These are phyloP conservation scores for Hypericum perforatum DNA, from an alignment of 345 rosid species.

Conservation along the genomic window DNA sequence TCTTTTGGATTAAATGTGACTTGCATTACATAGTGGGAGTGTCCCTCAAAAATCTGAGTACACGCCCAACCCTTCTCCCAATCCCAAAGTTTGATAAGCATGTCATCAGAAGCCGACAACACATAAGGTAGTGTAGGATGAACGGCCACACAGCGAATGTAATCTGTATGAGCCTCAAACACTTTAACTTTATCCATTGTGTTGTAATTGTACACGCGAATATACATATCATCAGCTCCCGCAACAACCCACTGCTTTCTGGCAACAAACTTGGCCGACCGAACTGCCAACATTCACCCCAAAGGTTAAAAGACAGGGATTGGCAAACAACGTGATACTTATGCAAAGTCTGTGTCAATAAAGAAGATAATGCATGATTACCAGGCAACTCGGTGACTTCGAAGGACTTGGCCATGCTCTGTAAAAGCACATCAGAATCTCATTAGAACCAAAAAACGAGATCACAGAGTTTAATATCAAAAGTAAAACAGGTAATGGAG, in stretches of 20 bases:
- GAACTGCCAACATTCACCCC: conserved; percentile 40
- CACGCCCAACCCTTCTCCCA: conserved; percentile 99
- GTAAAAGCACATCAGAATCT: conserved; percentile 7
- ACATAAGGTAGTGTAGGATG: conserved; percentile 91
- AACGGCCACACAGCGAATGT: conserved; percentile 84
- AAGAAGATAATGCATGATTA: conserved; percentile 11
- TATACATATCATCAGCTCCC: conserved; percentile 87
- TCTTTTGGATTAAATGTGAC: conserved; percentile 88
- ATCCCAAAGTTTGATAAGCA: conserved; percentile 98
- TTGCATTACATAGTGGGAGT: conserved; percentile 99
- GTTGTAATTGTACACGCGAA: conserved; percentile 87
- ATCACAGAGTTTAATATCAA: neutral
- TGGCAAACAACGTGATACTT: neutral
- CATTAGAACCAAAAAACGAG: conserved; percentile 8
- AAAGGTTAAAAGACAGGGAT: conserved; percentile 1
- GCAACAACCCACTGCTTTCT: conserved; percentile 92
- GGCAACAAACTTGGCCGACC: conserved; percentile 86
- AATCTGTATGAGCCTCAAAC: conserved; percentile 95
- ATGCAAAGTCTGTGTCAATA: neutral
- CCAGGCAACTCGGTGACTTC: conserved; percentile 92
- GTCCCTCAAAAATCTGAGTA: conserved; percentile 94
- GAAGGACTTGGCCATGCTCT: conserved; percentile 81
- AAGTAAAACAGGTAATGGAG: neutral
- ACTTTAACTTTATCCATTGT: conserved; percentile 89
- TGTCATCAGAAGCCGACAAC: conserved; percentile 95